These are phyloP conservation scores for Paraphoma chrysanthemicola DNA, from an alignment of 2,329 filamentous ascomycete species.

Conservation along the genomic window DNA sequence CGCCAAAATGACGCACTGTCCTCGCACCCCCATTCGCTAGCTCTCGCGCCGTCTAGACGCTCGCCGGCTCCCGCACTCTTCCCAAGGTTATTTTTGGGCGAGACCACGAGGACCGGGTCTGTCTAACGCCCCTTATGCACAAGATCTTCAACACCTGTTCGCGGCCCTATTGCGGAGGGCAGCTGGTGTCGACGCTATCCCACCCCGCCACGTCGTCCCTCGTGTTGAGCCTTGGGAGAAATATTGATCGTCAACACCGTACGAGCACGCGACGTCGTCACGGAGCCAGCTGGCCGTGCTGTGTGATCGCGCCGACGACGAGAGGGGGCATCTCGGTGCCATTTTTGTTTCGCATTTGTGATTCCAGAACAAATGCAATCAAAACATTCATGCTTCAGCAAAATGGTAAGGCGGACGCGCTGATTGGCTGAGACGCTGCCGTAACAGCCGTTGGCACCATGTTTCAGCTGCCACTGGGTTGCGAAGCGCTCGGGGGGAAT, in stretches of 20 bases:
- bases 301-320: neutral
- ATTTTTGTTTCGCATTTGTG: neutral
- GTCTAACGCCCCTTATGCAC: neutral
- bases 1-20: slow-evolving; percentile 5
- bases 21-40: slow-evolving; percentile 1
- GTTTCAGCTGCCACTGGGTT: slow-evolving; percentile 1
- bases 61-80: neutral
- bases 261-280: neutral
- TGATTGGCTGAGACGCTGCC: neutral
- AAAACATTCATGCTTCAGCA: neutral
- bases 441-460: neutral
- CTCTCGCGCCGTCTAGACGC: slow-evolving; percentile 11
- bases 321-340: neutral
- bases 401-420: neutral
- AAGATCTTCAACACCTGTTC: neutral
- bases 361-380: neutral
- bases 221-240: neutral
- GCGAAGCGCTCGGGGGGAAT: neutral
- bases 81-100: slow-evolving; percentile 5
- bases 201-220: neutral
- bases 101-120: neutral
- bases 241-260: neutral
- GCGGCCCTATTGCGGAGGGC: slow-evolving; percentile 2
- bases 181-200: neutral
- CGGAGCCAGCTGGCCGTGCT: neutral